phyloP scores from a whole-genome alignment of 768 basidiomycete species.

The Kwoniella botswanensis region DNA sequence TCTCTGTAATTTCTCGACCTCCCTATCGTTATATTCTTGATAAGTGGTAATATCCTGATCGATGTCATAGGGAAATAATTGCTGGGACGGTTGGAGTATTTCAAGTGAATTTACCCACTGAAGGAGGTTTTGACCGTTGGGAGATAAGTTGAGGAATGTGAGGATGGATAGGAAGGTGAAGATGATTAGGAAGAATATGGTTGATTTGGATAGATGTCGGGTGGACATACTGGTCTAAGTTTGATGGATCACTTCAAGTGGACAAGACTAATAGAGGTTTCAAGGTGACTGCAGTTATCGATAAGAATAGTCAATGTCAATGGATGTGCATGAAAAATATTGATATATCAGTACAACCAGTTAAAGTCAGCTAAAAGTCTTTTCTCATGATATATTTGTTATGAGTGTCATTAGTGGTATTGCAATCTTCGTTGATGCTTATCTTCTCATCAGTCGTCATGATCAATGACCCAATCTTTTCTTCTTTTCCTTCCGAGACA shows the following conservation, averaged over 20 bases:
- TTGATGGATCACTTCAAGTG: background rate
- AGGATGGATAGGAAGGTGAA: background rate
- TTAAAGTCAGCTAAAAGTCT: too few relatives aligned
- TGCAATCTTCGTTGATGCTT: too few relatives aligned
- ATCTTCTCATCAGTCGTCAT: too few relatives aligned
- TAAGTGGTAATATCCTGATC: constrained; percentile 1
- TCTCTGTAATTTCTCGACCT: background rate
- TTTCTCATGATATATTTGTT: too few relatives aligned
- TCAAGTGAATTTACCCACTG: background rate
- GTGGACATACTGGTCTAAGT: background rate
- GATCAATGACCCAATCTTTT: too few relatives aligned
- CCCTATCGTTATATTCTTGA: constrained; percentile 1
- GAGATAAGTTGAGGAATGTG: constrained; percentile 2
- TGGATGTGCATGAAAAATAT: too few relatives aligned
- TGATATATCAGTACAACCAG: too few relatives aligned
- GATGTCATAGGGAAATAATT: constrained; percentile 4
- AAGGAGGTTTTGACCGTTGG: constrained; percentile 8
- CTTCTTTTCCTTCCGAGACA: too few relatives aligned
- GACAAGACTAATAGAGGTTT: background rate
- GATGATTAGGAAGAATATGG: background rate
- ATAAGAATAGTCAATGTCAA: background rate
- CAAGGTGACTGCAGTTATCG: background rate
- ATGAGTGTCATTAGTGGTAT: too few relatives aligned
- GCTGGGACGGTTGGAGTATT: background rate
- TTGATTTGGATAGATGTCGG: constrained; percentile 4